Base-by-base conservation (phyloP, 495 filamentous ascomycete genomes). In the Aspergillus asperescens region DNA sequence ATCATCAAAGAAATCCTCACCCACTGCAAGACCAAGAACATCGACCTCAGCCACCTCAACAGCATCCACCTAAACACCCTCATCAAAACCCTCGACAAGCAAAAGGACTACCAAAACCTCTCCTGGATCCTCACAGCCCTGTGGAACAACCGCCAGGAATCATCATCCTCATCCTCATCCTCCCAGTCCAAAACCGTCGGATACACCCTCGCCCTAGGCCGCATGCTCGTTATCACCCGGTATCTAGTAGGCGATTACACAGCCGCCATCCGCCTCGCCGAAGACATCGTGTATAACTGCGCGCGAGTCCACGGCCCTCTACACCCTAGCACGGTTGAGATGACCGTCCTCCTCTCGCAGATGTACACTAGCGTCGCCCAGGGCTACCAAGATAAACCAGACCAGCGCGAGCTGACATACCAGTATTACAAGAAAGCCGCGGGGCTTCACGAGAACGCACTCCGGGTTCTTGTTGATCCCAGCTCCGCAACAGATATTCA, bases 281-380 rank as follows among this genome's bases (percentile, higher is more conserved):
- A 73, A 55, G 70, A 73, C 32, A 69, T 72, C n/a, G 65, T 69
- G 2, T 73, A 73, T 57, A 73, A 73, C 55, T 70, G 65, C 56
- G 65, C 65, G n/a, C 66, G 68, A 22, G 70, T 73, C 16, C 65
- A 73, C 50, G 68, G 68, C n/a, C 52, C 65, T 32, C 65, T 60
- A 41, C 63, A 71, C 57, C 47, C 62, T 19, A 66, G 52, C 41
- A 70, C 70, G 10, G 55, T 73, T 13, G 63, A 73, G 48, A 70
- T 70, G 55, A 68, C 70, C 0, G 57, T 61, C 7, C 59, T 73
- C 5, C 56, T 71, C 2, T 66, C 70, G 2, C 70, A 73, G 56
- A 56, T 71, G 16, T 73, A 71, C 55, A 68, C 66, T 8, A 57
- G 58, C 1, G 54, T 71, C 16, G 68, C 60, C 0, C 60, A 66